Evolutionary conservation across 2,329 filamentous ascomycete species (phyloP).

Genomic region (Cladophialophora psammophila): DNA sequence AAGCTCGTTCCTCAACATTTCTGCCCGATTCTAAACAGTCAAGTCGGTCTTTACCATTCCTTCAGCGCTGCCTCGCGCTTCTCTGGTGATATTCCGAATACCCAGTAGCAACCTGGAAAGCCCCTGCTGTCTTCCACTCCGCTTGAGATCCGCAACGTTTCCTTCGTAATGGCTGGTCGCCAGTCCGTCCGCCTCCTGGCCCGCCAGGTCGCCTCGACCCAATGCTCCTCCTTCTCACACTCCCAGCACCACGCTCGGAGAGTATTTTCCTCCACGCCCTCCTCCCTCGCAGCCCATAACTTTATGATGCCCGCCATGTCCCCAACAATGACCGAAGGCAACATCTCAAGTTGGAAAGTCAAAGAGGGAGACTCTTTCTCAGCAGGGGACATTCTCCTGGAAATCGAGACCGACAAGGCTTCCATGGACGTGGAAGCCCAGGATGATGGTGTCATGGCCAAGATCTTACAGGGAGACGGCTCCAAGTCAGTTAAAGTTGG

Average conservation of each 20-base stretch:
- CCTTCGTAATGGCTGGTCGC: constrained; percentile 37
- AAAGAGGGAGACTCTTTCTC: constrained; percentile 84
- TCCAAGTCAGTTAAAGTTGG: constrained; percentile 80
- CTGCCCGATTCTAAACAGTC: background rate
- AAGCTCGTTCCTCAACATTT: constrained; percentile 5
- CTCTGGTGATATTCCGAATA: background rate
- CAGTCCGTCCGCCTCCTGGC: constrained; percentile 38
- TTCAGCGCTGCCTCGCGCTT: background rate
- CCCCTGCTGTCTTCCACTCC: background rate
- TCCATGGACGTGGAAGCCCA: constrained; percentile 95
- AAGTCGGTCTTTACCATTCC: background rate
- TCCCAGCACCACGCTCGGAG: constrained; percentile 33
- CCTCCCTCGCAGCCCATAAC: constrained; percentile 74
- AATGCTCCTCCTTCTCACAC: constrained; percentile 24
- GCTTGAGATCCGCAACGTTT: background rate
- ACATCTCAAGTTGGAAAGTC: constrained; percentile 83
- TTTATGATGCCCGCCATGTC: constrained; percentile 92
- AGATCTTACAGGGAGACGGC: constrained; percentile 76
- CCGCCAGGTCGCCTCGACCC: constrained; percentile 36
- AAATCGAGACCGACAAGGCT: constrained; percentile 94
- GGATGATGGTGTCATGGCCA: constrained; percentile 84
- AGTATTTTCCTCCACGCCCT: constrained; percentile 33
- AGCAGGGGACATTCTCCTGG: constrained; percentile 84
- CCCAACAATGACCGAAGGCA: constrained; percentile 93
- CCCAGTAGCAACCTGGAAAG: background rate